Evolutionary conservation across 2,329 filamentous ascomycete species (phyloP), one percentile per base, ranked within the genome.

Genomic region (Zelopaecilomyces penicillatus): DNA sequence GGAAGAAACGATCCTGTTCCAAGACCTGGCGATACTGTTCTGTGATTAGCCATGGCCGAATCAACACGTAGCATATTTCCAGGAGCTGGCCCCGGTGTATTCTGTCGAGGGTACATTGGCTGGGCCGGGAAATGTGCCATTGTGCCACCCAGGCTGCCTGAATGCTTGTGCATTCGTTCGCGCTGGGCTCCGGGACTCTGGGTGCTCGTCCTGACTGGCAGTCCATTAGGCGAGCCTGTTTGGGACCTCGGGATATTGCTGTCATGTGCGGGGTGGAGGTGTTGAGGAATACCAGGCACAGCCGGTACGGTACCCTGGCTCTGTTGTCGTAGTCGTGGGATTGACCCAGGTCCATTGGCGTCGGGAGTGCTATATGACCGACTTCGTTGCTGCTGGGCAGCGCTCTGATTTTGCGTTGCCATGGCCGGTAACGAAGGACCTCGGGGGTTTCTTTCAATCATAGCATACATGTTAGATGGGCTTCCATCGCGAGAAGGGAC

Each of bases 321-420:
- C 61, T 65, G 72, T 64, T 78, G 76, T 51, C 73, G 69, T 43
- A 70, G 71, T 51, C 80, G 73, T 58, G 74, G 71, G 40, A 74
- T 74, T 34, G 51, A 19, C 19, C 76, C 74, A 43, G 82, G 77
- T 43, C 77, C 82, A 52, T 94, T 87, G 55, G 95, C 95, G 62
- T 97, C 90, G 6, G 93, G 91, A 51, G 90, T 96, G 67, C 91
- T 97, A 58, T 94, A 94, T 33, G 90, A 95, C 52, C 93, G 80
- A 67, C 87, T 83, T 53, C 89, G 78, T 58, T 84, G 82, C 60
- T 87, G 82, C 51, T 82, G 69, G 60, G 75, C 65, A 51, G 74
- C 70, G 55, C 74, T 69, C 54, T 80, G 67, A 56, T 76, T 65
- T 51, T 72, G 67, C 1, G 72, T 69, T 11, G 81, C 72, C 75